phyloP scores from a whole-genome alignment of 2,329 filamentous ascomycete genomes.

The Xylariaceae sp. region DNA sequence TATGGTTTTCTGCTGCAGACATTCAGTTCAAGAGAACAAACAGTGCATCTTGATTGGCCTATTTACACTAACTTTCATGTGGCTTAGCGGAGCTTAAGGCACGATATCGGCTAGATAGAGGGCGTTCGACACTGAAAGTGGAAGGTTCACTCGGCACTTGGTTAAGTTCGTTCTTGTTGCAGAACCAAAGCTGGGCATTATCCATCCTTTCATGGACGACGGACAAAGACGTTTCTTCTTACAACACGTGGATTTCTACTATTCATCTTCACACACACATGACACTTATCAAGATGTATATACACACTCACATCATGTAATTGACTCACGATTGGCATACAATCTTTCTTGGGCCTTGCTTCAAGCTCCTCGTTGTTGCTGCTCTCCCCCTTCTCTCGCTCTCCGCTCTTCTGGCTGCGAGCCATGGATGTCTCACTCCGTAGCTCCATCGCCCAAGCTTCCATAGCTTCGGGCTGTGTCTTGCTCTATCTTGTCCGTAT shows the following conservation, averaged over 20 bases:
- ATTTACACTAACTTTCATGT: neutral
- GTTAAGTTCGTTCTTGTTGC: too few relatives aligned
- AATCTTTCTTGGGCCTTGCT: conserved; percentile 7
- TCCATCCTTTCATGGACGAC: too few relatives aligned
- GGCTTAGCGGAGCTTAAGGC: too few relatives aligned
- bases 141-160: too few relatives aligned
- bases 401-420: neutral
- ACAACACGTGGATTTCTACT: too few relatives aligned
- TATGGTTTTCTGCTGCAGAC: neutral
- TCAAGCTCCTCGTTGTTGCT: neutral
- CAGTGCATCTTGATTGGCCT: neutral
- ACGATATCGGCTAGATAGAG: neutral
- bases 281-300: neutral
- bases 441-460: conserved; percentile 29
- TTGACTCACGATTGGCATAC: neutral
- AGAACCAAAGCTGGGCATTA: too few relatives aligned
- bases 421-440: conserved; percentile 21
- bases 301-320: neutral
- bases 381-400: neutral
- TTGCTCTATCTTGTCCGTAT: conserved; percentile 28
- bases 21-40: neutral
- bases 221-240: neutral
- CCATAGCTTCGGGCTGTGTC: conserved; percentile 30
- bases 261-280: too few relatives aligned
- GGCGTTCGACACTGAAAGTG: too few relatives aligned